These are phyloP conservation scores for Friedmanniomyces endolithicus DNA, from an alignment of 495 filamentous ascomycete species.

Conservation along the genomic window DNA sequence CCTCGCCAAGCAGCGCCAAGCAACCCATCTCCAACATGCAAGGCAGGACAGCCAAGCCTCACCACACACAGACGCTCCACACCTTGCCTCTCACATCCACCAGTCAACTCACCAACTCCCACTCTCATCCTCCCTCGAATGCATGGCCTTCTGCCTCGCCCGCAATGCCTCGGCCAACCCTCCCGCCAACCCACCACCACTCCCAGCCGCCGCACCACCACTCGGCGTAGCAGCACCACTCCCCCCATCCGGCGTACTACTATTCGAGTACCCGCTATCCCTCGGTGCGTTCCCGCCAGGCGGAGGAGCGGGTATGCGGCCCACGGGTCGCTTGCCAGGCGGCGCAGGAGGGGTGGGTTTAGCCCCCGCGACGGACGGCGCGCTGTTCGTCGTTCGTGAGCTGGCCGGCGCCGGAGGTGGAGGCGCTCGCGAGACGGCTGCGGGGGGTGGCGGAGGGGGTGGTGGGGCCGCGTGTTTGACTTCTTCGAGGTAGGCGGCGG, in stretches of 20 bases:
- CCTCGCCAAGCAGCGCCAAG: no score
- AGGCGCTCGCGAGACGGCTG: slow-evolving; percentile 37
- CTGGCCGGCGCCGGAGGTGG: slow-evolving; percentile 46
- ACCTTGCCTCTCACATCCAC: no score
- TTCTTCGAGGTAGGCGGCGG: slow-evolving; percentile 85
- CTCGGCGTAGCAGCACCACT: slow-evolving; percentile 56
- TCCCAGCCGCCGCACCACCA: slow-evolving; percentile 35
- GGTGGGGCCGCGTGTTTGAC: slow-evolving; percentile 36
- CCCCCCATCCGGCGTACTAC: slow-evolving; percentile 44
- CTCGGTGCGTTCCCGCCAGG: slow-evolving; percentile 38
- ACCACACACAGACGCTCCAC: no score
- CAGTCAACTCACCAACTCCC: slow-evolving; percentile 66
- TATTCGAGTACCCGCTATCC: slow-evolving; percentile 38
- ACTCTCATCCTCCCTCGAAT: slow-evolving; percentile 49
- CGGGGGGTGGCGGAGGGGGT: slow-evolving; percentile 28
- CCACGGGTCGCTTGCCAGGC: slow-evolving; percentile 71
- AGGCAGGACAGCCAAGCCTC: no score
- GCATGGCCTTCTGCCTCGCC: slow-evolving; percentile 60
- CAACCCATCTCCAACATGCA: no score
- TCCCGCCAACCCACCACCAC: slow-evolving; percentile 55
- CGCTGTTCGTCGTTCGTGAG: slow-evolving; percentile 37
- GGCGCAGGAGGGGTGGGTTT: slow-evolving; percentile 74
- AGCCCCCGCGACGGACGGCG: slow-evolving; percentile 35
- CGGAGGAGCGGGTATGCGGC: slow-evolving; percentile 50
- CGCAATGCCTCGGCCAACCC: slow-evolving; percentile 73